Base-by-base conservation (phyloP, 2,329 filamentous ascomycete genomes). In the Bipolaris bicolor region DNA sequence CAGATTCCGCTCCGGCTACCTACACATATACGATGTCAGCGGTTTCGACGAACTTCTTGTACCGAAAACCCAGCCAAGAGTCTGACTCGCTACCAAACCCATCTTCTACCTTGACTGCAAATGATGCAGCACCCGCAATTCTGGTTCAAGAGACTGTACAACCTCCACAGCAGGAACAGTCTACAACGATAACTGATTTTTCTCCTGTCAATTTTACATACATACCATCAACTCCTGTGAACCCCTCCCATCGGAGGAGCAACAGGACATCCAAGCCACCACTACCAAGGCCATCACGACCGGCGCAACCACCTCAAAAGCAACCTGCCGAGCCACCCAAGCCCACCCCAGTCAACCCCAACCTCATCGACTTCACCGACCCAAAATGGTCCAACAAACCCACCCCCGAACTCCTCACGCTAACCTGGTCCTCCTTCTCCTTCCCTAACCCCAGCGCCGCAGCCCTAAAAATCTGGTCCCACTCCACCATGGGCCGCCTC, bases 361-460 rank as follows among this genome's bases (percentile, higher is more conserved):
- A 3, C 24, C 29, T 52, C 36, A 24, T 58, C 16, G 20, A 55
- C 31, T 57, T 58, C 37, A n/a, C 45, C 20, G 29, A 16, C 9
- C 13, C 31, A 2, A n/a, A n/a, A 3, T 57, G 54, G 50, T 18
- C n/a, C 5, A 31, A 40, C 1, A 11, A 22, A 31, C n/a, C 44
- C 1, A 18, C 49, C 3, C 3, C 29, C 1, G 16, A 37, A 22
- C 45, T 60, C 18, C 46, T 20, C 5, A 9, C 18, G 3, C 44
- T 59, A n/a, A 49, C 52, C 16, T 40, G 24, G 40, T 18, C 33
- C 44, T 56, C 52, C 5, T 59, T 59, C 20, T 20, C 18, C 4
- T 60, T 49, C 29, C 9, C 22, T 31, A 13, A 3, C 29, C 9
- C 31, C 39, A 9, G 43, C 31, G 22, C n/a, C 11, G 9, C 34